Evolutionary conservation across 1,284 basidiomycete genomes (phyloP).

Genomic region (Boletellus sp.): DNA sequence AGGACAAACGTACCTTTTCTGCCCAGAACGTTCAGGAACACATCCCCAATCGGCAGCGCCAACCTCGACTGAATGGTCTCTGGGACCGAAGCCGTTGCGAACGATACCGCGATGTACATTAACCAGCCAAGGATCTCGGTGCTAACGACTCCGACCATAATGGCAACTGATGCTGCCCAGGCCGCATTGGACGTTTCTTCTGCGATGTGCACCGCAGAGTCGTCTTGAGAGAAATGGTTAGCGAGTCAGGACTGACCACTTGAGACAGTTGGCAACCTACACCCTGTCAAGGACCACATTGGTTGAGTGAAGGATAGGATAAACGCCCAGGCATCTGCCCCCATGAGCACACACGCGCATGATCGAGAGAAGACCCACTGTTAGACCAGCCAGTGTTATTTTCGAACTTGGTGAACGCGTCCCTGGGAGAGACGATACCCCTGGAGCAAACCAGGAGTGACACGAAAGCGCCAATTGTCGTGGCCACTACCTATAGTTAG

Average conservation of each 20-base stretch:
- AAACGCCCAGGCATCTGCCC: constrained; percentile 38
- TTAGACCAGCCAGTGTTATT: constrained; percentile 66
- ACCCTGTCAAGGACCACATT: constrained; percentile 26
- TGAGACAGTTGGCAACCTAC: constrained; percentile 5
- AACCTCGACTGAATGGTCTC: constrained; percentile 45
- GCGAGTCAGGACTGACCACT: background rate
- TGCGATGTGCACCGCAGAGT: constrained; percentile 69
- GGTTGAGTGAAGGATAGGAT: constrained; percentile 23
- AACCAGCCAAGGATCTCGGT: constrained; percentile 62
- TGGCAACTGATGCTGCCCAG: constrained; percentile 68
- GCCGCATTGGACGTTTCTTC: constrained; percentile 68
- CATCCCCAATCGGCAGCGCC: constrained; percentile 62
- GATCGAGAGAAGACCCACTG: constrained; percentile 35
- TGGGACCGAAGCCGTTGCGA: constrained; percentile 51
- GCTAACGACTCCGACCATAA: constrained; percentile 56
- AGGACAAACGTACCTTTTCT: constrained; percentile 61
- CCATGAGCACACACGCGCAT: background rate
- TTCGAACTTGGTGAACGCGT: constrained; percentile 63
- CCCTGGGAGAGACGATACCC: constrained; percentile 52
- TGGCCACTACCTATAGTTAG: constrained; percentile 41
- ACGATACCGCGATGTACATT: constrained; percentile 59
- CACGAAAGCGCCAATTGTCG: constrained; percentile 54
- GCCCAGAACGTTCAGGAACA: constrained; percentile 58
- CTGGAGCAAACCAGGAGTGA: constrained; percentile 52
- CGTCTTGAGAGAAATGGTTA: constrained; percentile 25